Base-by-base conservation (phyloP, 371 early-diverging fungal genomes). In the Neoconidiobolus thromboides region DNA sequence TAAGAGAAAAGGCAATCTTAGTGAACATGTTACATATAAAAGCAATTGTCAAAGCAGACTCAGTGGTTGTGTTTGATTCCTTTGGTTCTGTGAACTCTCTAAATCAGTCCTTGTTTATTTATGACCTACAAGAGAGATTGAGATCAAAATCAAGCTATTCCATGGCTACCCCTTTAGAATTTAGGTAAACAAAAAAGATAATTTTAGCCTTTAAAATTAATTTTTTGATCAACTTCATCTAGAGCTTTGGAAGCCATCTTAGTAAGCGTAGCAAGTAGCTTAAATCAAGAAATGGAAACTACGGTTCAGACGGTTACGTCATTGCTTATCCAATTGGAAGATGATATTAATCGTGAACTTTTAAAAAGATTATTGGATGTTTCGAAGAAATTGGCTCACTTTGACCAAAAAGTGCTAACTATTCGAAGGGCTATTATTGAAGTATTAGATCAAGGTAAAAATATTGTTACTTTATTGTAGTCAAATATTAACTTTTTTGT, bases 231-330 rank as follows among this genome's bases (percentile, higher is more conserved):
- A 41, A 5, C 1, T 50, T 4, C 43, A 36, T 61, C 14, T 63
- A 81, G 79, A 62, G 90, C 87, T 0, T 67, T 92, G 48, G 93
- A 92, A 71, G 81, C 89, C 0, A 83, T 89, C 49, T 70, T 92
- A 43, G 78, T 86, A 36, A 78, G 81, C 43, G 85, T 86, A 2
- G 71, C 85, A 1, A 68, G 73, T 1, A 74, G 81, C 2, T 66
- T 90, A 51, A 86, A 87, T 60, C 74, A 76, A 3, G 90, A 90
- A 60, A 71, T 85, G 62, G 81, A 85, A 60, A 78, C 82, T 5
- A 67, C 82, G 3, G 75, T 74, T 36, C 76, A 76, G 47, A 63
- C 82, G 46, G 76, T 87, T 5, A 72, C 77, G n/a, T 76, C 76
- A 41, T 68, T 89, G 53, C 68, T 84, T 49, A 71, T 71, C 0